These are phyloP conservation scores for Geoglossum cookeanum DNA, from an alignment of 2,329 filamentous ascomycete genomes.

Conservation along the genomic window DNA sequence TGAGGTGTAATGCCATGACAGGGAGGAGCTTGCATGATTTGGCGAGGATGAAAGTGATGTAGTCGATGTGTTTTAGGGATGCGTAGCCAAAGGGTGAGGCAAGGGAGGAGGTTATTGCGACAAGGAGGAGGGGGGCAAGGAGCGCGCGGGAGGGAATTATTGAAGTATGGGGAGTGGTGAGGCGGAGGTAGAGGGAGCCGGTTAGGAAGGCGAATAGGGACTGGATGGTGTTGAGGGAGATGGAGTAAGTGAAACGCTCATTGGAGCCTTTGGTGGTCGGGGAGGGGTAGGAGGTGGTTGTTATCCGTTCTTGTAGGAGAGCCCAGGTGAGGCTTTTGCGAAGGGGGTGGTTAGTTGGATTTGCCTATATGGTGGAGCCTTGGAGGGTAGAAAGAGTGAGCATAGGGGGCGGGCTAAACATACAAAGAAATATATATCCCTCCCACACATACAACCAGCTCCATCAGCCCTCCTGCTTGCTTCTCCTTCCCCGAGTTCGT, in stretches of 20 bases:
- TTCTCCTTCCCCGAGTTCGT: slow-evolving; percentile 6
- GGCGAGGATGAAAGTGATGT: slow-evolving; percentile 91
- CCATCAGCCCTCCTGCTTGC: slow-evolving; percentile 42
- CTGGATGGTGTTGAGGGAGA: slow-evolving; percentile 93
- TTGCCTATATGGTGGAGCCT: too few species aligned
- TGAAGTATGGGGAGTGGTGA: slow-evolving; percentile 39
- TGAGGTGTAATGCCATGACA: slow-evolving; percentile 92
- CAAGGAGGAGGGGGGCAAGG: slow-evolving; percentile 58
- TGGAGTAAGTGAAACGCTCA: slow-evolving; percentile 77
- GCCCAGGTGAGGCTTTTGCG: slow-evolving; percentile 71
- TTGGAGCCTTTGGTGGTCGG: slow-evolving; percentile 26
- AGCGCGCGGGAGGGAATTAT: slow-evolving; percentile 65
- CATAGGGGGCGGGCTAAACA: slow-evolving; percentile 7
- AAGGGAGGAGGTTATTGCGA: slow-evolving; percentile 72
- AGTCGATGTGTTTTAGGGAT: slow-evolving; percentile 82
- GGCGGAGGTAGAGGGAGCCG: slow-evolving; percentile 61
- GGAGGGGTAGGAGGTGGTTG: slow-evolving; percentile 69
- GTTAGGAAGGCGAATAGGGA: slow-evolving; percentile 71
- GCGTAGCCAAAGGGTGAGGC: slow-evolving; percentile 95
- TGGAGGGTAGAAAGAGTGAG: too few species aligned
- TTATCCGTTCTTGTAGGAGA: slow-evolving; percentile 90
- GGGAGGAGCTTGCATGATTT: slow-evolving; percentile 98
- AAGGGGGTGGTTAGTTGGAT: neutral
- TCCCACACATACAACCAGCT: slow-evolving; percentile 71
- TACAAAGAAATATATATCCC: slow-evolving; percentile 97